Conservation (phyloP, 2,329 filamentous ascomycete species). For the Lachnellula suecica region DNA sequence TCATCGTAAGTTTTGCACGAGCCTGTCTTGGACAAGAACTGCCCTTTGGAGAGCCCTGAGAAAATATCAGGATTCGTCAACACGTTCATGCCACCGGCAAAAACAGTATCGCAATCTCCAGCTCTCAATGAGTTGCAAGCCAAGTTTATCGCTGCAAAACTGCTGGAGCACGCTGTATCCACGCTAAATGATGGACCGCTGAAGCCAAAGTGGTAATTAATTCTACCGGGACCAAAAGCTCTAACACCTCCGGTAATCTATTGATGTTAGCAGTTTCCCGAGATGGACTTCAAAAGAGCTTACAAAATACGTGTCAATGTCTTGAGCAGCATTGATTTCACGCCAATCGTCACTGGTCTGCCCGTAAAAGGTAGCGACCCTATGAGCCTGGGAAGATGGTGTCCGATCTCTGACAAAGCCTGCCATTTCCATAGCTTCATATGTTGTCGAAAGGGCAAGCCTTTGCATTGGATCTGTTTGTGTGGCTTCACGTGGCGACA, state of each 20-base stretch:
- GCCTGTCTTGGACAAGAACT: slow-evolving; percentile 16
- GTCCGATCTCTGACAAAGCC: slow-evolving; percentile 55
- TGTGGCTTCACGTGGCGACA: slow-evolving; percentile 75
- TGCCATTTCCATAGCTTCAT: slow-evolving; percentile 77
- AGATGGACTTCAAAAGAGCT: too few relatives aligned
- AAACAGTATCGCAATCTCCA: slow-evolving; percentile 42
- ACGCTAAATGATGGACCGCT: slow-evolving; percentile 52
- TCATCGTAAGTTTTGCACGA: slow-evolving; percentile 51
- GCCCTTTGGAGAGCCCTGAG: slow-evolving; percentile 8
- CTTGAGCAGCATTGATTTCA: slow-evolving; percentile 25
- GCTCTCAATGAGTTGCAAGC: slow-evolving; percentile 49
- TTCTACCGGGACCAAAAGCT: slow-evolving; percentile 29
- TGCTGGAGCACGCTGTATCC: slow-evolving; percentile 59
- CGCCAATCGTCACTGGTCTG: slow-evolving; percentile 25
- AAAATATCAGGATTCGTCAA: slow-evolving; percentile 37
- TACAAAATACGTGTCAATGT: slow-evolving; percentile 28
- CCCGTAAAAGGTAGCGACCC: slow-evolving; percentile 25
- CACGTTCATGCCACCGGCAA: slow-evolving; percentile 41
- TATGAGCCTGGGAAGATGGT: slow-evolving; percentile 38
- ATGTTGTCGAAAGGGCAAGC: slow-evolving; percentile 71
- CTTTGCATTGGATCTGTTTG: slow-evolving; percentile 80
- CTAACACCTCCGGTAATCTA: slow-evolving; percentile 48
- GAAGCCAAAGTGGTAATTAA: slow-evolving; percentile 41
- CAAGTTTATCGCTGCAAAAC: slow-evolving; percentile 52
- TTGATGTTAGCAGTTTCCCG: too few relatives aligned